A percentile compares a stretch with the other conserved stretches of the same genome.
These are phyloP conservation scores for Yarrowia yakushimensis DNA, from an alignment of 805 yeast genomes.

Conservation along the genomic window DNA sequence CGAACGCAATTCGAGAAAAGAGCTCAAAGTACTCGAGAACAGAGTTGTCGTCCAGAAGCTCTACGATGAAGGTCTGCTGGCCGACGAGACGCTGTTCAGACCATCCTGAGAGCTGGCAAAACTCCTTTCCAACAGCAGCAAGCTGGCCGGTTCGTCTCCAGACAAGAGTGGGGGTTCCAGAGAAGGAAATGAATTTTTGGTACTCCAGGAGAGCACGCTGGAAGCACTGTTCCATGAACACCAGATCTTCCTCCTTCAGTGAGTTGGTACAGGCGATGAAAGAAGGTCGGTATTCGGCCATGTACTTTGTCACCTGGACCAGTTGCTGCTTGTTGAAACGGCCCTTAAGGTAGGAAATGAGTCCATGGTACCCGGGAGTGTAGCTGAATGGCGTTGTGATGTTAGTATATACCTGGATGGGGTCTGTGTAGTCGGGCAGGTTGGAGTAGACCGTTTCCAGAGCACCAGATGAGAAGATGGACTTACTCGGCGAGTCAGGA, in stretches of 20 bases:
- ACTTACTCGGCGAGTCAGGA: conserved; percentile 1
- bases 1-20: conserved; percentile 81
- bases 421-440: conserved; percentile 21
- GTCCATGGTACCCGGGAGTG: conserved; percentile 83
- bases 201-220: conserved; percentile 88
- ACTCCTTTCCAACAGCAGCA: conserved; percentile 93
- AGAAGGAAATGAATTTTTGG: conserved; percentile 73
- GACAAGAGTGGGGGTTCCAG: conserved; percentile 91
- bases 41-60: conserved; percentile 80
- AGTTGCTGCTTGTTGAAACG: conserved; percentile 69
- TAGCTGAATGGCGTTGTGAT: conserved; percentile 78
- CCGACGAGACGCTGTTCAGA: conserved; percentile 58
- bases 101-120: conserved; percentile 91
- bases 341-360: conserved; percentile 66
- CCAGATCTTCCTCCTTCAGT: conserved; percentile 82
- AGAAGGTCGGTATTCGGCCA: conserved; percentile 88
- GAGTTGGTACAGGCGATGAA: conserved; percentile 90
- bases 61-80: conserved; percentile 43
- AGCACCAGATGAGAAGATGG: conserved; percentile 4
- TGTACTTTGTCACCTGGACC: conserved; percentile 76
- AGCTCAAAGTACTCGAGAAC: conserved; percentile 85
- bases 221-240: conserved; percentile 94
- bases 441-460: conserved; percentile 15
- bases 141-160: conserved; percentile 97
- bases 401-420: conserved; percentile 53